Base-by-base conservation (phyloP, 306 rosid species). In the Cucumis cinereus region DNA sequence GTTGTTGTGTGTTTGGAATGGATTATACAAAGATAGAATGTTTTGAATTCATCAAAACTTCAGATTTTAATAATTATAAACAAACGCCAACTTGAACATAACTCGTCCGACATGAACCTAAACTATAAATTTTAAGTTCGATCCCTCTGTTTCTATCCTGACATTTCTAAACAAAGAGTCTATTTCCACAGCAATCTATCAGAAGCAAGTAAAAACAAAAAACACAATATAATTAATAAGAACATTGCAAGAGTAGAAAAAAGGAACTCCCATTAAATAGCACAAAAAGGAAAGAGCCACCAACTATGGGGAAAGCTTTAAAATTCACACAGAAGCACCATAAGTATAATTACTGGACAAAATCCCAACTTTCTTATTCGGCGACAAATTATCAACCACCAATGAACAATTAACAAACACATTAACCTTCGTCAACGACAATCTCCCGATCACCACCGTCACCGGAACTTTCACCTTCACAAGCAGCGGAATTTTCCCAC, bases 331-430 rank as follows among this genome's bases (percentile, higher is more conserved):
- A 2, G 70, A 8, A 1, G 55, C 0, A 3, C 6, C 52, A 19
- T 79, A 85, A 28, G 22, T 9, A 67, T 78, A 82, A 1, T 73
- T 43, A 47, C 73, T 78, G 3, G 84, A 10, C 70, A 81, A 67
- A 79, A 87, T 84, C 43, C 72, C 61, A 69, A 83, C 82, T 50
- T 23, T 78, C 38, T 50, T 55, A 0, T 77, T 50, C 0, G 73
- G 76, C 4, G 73, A 23, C 81, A 89, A 47, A 43, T 76, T 64
- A 78, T 87, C 88, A 10, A 87, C 56, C 43, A 84, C 78, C 83
- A 87, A 2, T 0, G 85, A 59, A 72, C 87, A 84, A 73, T 85
- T 84, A 1, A 82, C 83, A 23, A 35, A 0, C 6, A 79, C 82
- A 7, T 11, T 45, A 49, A 89, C 2, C 24, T 64, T 53, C 80